Evolutionary conservation across 768 basidiomycete genomes (phyloP), one percentile per base, ranked within the genome.

Genomic region (Lactifluus rugatus): DNA sequence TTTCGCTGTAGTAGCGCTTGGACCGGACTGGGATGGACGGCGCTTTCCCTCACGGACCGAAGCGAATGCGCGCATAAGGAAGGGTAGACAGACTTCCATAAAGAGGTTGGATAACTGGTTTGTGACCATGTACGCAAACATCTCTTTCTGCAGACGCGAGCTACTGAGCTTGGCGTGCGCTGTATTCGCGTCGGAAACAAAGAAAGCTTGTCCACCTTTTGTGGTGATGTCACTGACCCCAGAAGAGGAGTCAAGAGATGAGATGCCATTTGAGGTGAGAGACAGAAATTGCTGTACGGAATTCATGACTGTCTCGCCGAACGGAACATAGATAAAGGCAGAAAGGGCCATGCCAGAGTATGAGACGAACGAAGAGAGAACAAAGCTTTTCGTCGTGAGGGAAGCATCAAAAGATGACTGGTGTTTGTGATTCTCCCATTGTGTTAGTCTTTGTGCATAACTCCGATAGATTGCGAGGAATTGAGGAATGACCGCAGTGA

Each of bases 251-350:
- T 59, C 42, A 17, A 64, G 52, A 0, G 66, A 59, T 5, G 52
- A 42, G 16, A 60, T 16, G 3, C 62, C 53, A 5, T 58, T 42
- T 19, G 66, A 52, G 19, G 58, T 46, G 44, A 71, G 56, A 63
- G 66, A 67, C 4, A 70, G 61, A 50, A 61, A 59, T 36, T 51
- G 44, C 48, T 73, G 72, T 2, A 79, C 73, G 50, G 75, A 68
- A 8, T 77, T 73, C 88, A 93, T 92, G 61, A 92, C 82, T 52
- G 80, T 79, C 67, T 87, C 87, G 28, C 93, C 93, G 62, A 94
- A 96, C 0, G 93, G 93, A 4, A 95, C 89, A 69, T 98, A 99
- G 50, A 96, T 81, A 67, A 93, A 97, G 16, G 94, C 93, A n/a
- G 87, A 91, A 16, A 98, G 81, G 6, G 81, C 84, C n/a, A 99